Percentiles rank a stretch among this genome's conserved stretches.
Evolutionary conservation across 495 filamentous ascomycete species (phyloP).

Genomic region (Stereocaulon alpinum): DNA sequence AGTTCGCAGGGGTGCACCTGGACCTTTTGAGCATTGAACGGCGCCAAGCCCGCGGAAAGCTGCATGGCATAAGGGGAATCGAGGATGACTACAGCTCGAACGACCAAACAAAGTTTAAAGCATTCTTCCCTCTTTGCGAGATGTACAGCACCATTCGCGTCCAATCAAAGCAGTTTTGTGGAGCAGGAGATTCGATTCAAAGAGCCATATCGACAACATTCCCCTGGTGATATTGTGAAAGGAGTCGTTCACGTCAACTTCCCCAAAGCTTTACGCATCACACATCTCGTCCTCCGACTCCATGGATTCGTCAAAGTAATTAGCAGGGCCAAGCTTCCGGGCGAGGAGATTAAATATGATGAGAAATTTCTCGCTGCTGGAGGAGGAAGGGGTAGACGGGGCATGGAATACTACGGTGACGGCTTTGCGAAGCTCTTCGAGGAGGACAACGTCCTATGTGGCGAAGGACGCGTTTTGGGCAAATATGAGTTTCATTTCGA

Average conservation of each 20-base stretch:
- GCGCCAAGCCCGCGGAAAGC: slow-evolving; percentile 1
- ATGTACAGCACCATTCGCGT: slow-evolving; percentile 50
- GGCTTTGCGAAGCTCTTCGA: slow-evolving; percentile 80
- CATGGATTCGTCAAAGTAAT: slow-evolving; percentile 86
- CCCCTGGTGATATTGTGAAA: slow-evolving; percentile 51
- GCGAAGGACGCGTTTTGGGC: slow-evolving; percentile 73
- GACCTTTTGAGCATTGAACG: background rate
- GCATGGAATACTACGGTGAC: slow-evolving; percentile 64
- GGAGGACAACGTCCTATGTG: slow-evolving; percentile 82
- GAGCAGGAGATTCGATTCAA: slow-evolving; percentile 70
- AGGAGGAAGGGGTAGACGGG: slow-evolving; percentile 44
- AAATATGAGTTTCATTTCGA: slow-evolving; percentile 92
- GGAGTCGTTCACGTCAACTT: slow-evolving; percentile 75
- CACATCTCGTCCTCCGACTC: slow-evolving; percentile 78
- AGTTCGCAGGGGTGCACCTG: background rate
- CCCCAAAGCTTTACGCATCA: slow-evolving; percentile 72
- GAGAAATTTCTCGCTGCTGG: slow-evolving; percentile 34
- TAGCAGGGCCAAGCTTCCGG: slow-evolving; percentile 58
- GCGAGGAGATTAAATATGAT: slow-evolving; percentile 42
- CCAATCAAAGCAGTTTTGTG: slow-evolving; percentile 60
- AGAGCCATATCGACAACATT: slow-evolving; percentile 82
- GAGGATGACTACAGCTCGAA: slow-evolving; percentile 15
- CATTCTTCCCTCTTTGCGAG: slow-evolving; percentile 39
- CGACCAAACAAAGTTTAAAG: background rate
- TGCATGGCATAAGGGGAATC: slow-evolving; percentile 9